A percentile compares a stretch with the other conserved stretches of the same genome.
phyloP scores from a whole-genome alignment of 2,329 filamentous ascomycete species.

The Blastomyces gilchristii region DNA sequence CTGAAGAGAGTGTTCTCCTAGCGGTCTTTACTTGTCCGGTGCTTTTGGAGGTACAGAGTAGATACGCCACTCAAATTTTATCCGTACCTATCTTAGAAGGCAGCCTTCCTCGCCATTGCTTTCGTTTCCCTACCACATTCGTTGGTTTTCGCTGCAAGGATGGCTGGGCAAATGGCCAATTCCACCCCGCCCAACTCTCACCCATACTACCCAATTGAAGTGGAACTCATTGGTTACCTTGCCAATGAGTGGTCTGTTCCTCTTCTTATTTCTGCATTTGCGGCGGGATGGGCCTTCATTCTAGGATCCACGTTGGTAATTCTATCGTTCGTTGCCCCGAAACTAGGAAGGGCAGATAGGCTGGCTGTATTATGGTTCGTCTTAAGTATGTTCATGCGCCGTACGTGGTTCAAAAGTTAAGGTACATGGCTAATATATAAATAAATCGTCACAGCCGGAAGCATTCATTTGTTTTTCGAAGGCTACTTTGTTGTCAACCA shows the following conservation, averaged over 20 bases:
- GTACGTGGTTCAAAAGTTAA: neutral
- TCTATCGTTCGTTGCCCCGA: slow-evolving; percentile 44
- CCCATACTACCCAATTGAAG: slow-evolving; percentile 61
- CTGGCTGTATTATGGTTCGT: slow-evolving; percentile 63
- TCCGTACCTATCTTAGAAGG: neutral
- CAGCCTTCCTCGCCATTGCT: neutral
- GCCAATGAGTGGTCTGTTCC: slow-evolving; percentile 54
- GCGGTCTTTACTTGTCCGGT: neutral
- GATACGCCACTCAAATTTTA: neutral
- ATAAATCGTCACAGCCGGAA: slow-evolving; percentile 28
- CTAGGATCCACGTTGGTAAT: slow-evolving; percentile 48
- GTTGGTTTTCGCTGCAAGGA: neutral
- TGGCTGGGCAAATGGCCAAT: slow-evolving; percentile 11
- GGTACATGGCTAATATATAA: neutral
- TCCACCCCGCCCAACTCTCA: slow-evolving; percentile 33
- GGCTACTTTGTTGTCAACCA: slow-evolving; percentile 72
- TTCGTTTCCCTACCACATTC: neutral
- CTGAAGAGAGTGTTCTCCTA: neutral
- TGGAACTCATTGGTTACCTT: slow-evolving; percentile 52
- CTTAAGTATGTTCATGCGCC: slow-evolving; percentile 46
- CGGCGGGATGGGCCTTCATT: slow-evolving; percentile 45
- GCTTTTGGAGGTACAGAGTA: neutral
- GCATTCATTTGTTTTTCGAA: slow-evolving; percentile 71
- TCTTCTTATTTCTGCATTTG: slow-evolving; percentile 51
- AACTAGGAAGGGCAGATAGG: slow-evolving; percentile 46